Evolutionary conservation across 495 filamentous ascomycete species (phyloP).

Genomic region (Amphirosellinia nigrospora): DNA sequence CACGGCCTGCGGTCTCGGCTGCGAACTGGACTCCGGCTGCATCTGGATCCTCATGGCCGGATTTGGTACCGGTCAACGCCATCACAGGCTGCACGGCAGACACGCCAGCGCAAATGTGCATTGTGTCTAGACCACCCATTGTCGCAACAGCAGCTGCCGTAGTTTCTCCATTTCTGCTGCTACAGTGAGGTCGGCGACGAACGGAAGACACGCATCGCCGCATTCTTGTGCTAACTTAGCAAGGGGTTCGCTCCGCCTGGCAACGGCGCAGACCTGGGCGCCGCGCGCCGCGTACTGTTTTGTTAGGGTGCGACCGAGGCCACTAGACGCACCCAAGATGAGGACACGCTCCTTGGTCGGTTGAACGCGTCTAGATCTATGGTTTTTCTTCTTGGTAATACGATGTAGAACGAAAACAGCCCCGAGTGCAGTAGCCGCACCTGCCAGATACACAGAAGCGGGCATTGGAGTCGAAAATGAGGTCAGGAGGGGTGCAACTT

Average conservation of each 20-base stretch:
- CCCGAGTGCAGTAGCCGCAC: conserved; percentile 7
- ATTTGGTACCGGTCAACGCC: conserved; percentile 31
- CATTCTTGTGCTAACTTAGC: conserved; percentile 33
- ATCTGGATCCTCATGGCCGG: conserved; percentile 31
- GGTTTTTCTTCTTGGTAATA: not conserved
- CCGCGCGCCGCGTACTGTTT: conserved; percentile 35
- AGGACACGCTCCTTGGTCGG: conserved; percentile 37
- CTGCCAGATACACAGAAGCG: not conserved
- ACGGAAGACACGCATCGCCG: conserved; percentile 33
- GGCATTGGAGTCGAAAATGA: conserved; percentile 2
- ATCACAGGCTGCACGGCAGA: conserved; percentile 43
- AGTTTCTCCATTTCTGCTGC: conserved; percentile 34
- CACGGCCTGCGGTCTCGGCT: conserved; percentile 25
- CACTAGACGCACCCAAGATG: conserved; percentile 41
- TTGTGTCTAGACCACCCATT: conserved; percentile 39
- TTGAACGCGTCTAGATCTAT: conserved; percentile 20
- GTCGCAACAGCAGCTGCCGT: conserved; percentile 26
- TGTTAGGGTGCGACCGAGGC: conserved; percentile 35
- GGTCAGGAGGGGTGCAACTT: not conserved
- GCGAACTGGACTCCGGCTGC: conserved; percentile 31
- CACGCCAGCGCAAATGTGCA: conserved; percentile 39
- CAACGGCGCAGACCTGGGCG: conserved; percentile 37
- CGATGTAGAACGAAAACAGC: conserved; percentile 14
- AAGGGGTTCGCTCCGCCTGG: conserved; percentile 34
- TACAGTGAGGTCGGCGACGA: conserved; percentile 35